Conservation (phyloP, 805 yeast species). For the Kodamaea restingae region DNA sequence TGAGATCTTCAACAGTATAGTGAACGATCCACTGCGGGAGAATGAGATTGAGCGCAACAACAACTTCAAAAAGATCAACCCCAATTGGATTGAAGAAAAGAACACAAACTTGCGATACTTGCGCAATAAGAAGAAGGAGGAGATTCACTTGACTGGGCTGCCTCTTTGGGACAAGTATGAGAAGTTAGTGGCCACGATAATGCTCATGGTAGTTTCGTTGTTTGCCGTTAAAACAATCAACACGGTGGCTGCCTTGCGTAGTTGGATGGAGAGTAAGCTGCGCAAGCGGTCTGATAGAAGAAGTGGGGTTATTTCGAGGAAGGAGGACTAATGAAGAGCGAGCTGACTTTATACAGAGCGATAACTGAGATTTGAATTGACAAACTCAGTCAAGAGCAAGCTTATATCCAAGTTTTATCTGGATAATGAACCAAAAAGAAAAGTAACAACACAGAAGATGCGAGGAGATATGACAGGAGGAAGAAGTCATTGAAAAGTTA, state of each 20-base stretch:
- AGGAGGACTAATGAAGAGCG: no score
- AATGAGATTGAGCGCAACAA: slow-evolving; percentile 55
- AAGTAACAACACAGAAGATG: no score
- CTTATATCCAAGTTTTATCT: no score
- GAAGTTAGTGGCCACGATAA: slow-evolving; percentile 38
- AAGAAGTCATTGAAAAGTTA: no score
- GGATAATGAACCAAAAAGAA: no score
- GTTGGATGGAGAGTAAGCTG: background rate
- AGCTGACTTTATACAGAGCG: no score
- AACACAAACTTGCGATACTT: slow-evolving; percentile 31
- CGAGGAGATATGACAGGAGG: no score
- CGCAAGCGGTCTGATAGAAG: no score
- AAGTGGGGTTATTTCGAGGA: no score
- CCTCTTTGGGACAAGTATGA: slow-evolving; percentile 52
- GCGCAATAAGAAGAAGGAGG: slow-evolving; percentile 26
- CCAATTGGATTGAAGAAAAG: slow-evolving; percentile 21
- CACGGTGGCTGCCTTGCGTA: slow-evolving; percentile 3
- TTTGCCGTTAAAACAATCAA: slow-evolving; percentile 15
- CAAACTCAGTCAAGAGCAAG: no score
- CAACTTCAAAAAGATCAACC: slow-evolving; percentile 27
- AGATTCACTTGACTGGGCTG: slow-evolving; percentile 39
- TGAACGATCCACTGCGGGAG: slow-evolving; percentile 47
- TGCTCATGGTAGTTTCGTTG: slow-evolving; percentile 20
- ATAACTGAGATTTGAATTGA: no score
- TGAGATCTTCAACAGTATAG: slow-evolving; percentile 53